Evolutionary conservation across 2,329 filamentous ascomycete genomes (phyloP).

Genomic region (Claviceps paspali): DNA sequence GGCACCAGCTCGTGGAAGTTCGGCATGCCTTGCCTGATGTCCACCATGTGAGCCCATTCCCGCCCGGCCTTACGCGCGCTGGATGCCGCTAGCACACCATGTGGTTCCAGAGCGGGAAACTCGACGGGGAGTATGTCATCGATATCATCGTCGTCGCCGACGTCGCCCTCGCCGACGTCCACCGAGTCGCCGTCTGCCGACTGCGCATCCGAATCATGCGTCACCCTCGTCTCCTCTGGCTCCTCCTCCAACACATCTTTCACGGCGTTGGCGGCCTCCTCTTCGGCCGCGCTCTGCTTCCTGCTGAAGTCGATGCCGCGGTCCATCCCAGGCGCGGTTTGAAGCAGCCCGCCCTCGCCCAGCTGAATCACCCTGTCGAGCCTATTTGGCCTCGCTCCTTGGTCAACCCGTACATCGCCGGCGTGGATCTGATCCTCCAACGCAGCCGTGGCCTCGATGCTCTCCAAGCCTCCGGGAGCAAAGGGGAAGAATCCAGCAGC

Average conservation of each 20-base stretch:
- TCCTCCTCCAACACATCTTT: conserved; percentile 44
- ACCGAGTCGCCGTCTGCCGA: conserved; percentile 10
- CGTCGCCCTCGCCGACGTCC: conserved; percentile 19
- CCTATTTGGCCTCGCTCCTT: conserved; percentile 33
- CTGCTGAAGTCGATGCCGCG: conserved; percentile 61
- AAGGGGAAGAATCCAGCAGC: conserved; percentile 92
- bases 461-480: conserved; percentile 76
- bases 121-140: conserved; percentile 82
- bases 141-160: conserved; percentile 49
- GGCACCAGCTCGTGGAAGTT: conserved; percentile 90
- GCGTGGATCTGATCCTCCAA: conserved; percentile 61
- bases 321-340: conserved; percentile 66
- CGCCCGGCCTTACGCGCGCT: conserved; percentile 58
- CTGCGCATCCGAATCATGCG: conserved; percentile 15
- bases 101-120: conserved; percentile 80
- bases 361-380: conserved; percentile 82
- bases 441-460: conserved; percentile 71
- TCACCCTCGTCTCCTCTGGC: conserved; percentile 23
- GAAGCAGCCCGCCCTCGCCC: conserved; percentile 63
- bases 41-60: conserved; percentile 98
- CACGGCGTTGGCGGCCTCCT: conserved; percentile 53
- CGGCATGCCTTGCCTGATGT: conserved; percentile 82
- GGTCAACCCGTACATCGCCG: conserved; percentile 27
- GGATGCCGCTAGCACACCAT: conserved; percentile 57
- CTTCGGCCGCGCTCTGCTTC: conserved; percentile 38